Evolutionary conservation across 2,329 filamentous ascomycete genomes (phyloP).

Genomic region (Colletotrichum sp.): DNA sequence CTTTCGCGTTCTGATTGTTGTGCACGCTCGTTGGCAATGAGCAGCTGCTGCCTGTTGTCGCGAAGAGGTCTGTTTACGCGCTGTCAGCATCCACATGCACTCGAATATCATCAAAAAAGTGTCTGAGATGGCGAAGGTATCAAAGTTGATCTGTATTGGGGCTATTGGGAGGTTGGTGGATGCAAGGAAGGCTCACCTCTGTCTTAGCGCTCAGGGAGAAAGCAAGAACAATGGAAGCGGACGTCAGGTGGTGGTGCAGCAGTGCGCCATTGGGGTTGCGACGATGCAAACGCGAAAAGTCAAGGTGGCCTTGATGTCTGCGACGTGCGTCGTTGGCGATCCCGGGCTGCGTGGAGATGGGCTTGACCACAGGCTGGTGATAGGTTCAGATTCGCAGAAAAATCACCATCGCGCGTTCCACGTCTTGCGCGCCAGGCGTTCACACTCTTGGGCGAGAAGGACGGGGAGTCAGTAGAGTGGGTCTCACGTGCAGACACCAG

Average conservation of each 20-base stretch:
- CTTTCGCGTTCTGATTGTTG: conserved; percentile 3
- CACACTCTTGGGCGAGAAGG: conserved; percentile 2
- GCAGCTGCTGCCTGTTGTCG: background rate
- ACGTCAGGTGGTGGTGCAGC: conserved; percentile 3
- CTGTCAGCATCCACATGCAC: background rate
- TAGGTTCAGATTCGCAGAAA: conserved; percentile 15
- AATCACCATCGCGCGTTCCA: conserved; percentile 17
- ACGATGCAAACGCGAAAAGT: background rate
- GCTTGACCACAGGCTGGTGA: background rate
- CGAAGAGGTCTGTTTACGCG: background rate
- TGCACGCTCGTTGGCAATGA: background rate
- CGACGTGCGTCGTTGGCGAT: background rate
- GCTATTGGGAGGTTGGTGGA: background rate
- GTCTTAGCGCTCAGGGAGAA: conserved; percentile 7
- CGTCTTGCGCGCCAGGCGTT: conserved; percentile 9
- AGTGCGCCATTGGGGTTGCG: conserved; percentile 3
- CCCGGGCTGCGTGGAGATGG: background rate
- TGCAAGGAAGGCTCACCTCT: conserved; percentile 4
- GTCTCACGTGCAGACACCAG: conserved; percentile 24
- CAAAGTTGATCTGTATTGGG: background rate
- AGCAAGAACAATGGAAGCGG: conserved; percentile 13
- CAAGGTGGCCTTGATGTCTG: background rate
- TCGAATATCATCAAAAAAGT: background rate
- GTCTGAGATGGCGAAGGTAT: background rate
- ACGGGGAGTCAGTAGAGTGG: conserved; percentile 18